Evolutionary conservation across 2,329 filamentous ascomycete species (phyloP).

Genomic region (Xylaria sp.): DNA sequence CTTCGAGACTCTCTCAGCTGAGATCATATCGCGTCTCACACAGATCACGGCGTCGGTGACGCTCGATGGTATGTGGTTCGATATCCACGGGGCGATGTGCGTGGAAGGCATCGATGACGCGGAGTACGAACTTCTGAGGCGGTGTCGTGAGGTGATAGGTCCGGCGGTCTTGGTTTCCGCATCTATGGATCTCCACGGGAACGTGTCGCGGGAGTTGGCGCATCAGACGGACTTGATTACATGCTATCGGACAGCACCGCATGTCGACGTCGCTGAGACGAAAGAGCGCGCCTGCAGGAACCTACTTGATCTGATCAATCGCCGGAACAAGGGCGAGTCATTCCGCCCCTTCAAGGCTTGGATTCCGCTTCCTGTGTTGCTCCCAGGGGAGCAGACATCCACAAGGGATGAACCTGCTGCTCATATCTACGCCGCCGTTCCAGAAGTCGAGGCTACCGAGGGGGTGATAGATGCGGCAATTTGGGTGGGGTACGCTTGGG

Average conservation of each 20-base stretch:
- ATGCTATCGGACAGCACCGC: conserved; percentile 49
- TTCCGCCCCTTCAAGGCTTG: conserved; percentile 45
- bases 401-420: conserved; percentile 48
- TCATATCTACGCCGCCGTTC: conserved; percentile 44
- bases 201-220: conserved; percentile 44
- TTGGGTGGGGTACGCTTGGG: conserved; percentile 54
- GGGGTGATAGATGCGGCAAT: conserved; percentile 47
- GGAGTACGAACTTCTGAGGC: conserved; percentile 43
- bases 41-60: conserved; percentile 32
- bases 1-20: conserved; percentile 40
- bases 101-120: conserved; percentile 45
- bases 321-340: conserved; percentile 15
- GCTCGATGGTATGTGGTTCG: conserved; percentile 49
- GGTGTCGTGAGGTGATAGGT: conserved; percentile 42
- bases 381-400: conserved; percentile 51
- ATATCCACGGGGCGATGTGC: conserved; percentile 53
- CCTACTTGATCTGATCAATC: conserved; percentile 38
- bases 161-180: conserved; percentile 44
- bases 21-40: conserved; percentile 36
- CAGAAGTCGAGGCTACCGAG: conserved; percentile 36
- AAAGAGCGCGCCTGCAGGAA: conserved; percentile 48
- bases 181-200: conserved; percentile 53
- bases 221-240: conserved; percentile 48
- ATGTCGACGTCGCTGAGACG: conserved; percentile 46
- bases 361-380: conserved; percentile 46